These are phyloP conservation scores for Huntiella savannae DNA, from an alignment of 2,329 filamentous ascomycete genomes.

Conservation along the genomic window DNA sequence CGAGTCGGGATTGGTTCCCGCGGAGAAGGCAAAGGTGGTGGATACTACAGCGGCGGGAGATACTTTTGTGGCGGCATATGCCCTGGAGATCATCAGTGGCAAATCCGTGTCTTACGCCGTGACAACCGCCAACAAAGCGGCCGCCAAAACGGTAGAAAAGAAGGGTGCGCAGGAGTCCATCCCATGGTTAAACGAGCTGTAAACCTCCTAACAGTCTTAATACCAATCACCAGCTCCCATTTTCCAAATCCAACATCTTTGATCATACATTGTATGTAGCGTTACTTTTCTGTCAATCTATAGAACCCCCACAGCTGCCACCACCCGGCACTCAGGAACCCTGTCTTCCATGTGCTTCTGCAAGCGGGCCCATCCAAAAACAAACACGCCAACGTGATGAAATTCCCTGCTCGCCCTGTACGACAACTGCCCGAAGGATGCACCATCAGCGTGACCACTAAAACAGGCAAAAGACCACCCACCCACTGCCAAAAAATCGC, in stretches of 20 bases:
- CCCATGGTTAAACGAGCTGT: conserved; percentile 11
- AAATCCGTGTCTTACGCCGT: conserved; percentile 7
- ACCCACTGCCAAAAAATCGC: no score
- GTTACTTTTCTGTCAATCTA: neutral
- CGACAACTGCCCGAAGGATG: no score
- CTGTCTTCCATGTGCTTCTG: conserved; percentile 9
- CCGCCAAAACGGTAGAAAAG: conserved; percentile 10
- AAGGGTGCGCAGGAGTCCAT: conserved; percentile 11
- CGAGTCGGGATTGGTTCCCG: conserved; percentile 22
- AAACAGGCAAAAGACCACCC: no score
- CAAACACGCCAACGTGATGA: no score
- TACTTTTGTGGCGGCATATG: conserved; percentile 55
- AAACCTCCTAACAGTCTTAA: neutral
- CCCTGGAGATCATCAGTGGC: conserved; percentile 16
- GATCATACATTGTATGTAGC: neutral
- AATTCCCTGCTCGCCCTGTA: no score
- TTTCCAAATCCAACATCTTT: neutral
- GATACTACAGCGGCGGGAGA: conserved; percentile 61
- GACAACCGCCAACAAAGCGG: conserved; percentile 9
- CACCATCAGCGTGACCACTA: no score
- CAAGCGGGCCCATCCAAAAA: neutral
- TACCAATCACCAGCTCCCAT: neutral
- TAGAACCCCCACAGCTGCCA: neutral
- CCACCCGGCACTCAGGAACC: neutral
- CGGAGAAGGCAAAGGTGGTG: conserved; percentile 37